These are phyloP conservation scores for Mycena crocata DNA, from an alignment of 768 basidiomycete genomes.

Conservation along the genomic window DNA sequence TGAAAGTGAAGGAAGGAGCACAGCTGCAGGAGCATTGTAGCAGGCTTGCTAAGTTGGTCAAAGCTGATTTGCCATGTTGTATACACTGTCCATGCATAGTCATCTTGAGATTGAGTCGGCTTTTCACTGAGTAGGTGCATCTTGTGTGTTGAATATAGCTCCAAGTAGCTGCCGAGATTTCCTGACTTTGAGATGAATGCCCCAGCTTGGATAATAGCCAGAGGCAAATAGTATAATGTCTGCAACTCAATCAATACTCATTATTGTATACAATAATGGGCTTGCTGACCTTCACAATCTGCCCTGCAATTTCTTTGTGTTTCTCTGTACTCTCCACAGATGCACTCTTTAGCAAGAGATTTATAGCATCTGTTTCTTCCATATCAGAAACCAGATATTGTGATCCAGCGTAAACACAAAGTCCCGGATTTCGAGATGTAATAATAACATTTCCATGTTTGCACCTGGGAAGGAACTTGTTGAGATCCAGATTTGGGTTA, in stretches of 20 bases:
- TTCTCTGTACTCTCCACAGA: not conserved
- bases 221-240: conserved; percentile 4
- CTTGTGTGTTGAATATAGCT: not conserved
- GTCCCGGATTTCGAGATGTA: conserved; percentile 13
- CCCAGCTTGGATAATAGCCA: conserved; percentile 19
- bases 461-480: conserved; percentile 7
- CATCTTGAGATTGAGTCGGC: not conserved
- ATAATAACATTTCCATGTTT: conserved; percentile 25
- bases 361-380: not conserved
- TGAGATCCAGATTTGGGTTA: conserved; percentile 1
- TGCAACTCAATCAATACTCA: not conserved
- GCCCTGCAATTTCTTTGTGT: not conserved
- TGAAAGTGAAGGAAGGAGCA: conserved; percentile 7
- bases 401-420: conserved; percentile 1
- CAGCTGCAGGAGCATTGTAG: conserved; percentile 4
- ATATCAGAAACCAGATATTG: not conserved
- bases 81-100: too few relatives aligned
- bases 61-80: conserved; percentile 23
- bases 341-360: not conserved
- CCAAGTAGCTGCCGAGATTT: not conserved
- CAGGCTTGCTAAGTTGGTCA: not conserved
- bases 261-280: not conserved
- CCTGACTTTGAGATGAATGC: conserved; percentile 10
- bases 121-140: not conserved
- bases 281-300: conserved; percentile 12